These are phyloP conservation scores for Fraxinus paxiana DNA, from an alignment of 305 asterid species.

Conservation along the genomic window DNA sequence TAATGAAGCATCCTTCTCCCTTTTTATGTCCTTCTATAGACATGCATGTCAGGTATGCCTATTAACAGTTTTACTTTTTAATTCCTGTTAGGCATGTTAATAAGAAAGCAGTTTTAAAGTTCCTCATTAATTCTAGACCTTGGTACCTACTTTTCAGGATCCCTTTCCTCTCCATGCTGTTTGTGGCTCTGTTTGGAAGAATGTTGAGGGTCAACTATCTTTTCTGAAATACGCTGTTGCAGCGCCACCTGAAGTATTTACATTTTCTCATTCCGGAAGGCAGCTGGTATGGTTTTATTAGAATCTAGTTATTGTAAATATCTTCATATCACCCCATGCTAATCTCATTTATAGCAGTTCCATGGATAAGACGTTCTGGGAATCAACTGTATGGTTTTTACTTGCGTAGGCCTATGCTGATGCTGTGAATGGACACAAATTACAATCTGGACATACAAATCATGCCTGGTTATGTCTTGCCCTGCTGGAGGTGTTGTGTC, in stretches of 20 bases:
- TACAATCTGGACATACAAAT: constrained; percentile 52
- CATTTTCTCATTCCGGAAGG: constrained; percentile 69
- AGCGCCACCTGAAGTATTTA: constrained; percentile 73
- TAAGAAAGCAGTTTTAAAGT: background rate
- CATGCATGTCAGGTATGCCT: constrained; percentile 73
- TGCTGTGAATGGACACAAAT: constrained; percentile 51
- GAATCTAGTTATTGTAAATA: constrained; percentile 11
- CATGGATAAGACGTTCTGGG: background rate
- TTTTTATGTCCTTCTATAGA: constrained; percentile 75
- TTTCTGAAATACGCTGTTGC: constrained; percentile 79
- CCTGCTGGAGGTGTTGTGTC: constrained; percentile 77
- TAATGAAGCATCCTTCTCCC: constrained; percentile 68
- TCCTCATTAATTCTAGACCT: background rate
- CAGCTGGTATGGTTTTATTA: constrained; percentile 57
- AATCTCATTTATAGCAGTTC: background rate
- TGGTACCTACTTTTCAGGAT: constrained; percentile 42
- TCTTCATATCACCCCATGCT: background rate
- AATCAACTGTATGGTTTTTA: background rate
- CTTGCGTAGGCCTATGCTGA: constrained; percentile 59
- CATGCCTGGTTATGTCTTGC: constrained; percentile 82
- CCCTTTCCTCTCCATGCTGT: constrained; percentile 85
- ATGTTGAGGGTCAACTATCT: constrained; percentile 95
- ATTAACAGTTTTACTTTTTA: background rate
- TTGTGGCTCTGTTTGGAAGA: constrained; percentile 91
- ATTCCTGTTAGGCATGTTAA: constrained; percentile 2